phyloP scores from a whole-genome alignment of 163 green algal species.

The Scenedesmus sp. region DNA sequence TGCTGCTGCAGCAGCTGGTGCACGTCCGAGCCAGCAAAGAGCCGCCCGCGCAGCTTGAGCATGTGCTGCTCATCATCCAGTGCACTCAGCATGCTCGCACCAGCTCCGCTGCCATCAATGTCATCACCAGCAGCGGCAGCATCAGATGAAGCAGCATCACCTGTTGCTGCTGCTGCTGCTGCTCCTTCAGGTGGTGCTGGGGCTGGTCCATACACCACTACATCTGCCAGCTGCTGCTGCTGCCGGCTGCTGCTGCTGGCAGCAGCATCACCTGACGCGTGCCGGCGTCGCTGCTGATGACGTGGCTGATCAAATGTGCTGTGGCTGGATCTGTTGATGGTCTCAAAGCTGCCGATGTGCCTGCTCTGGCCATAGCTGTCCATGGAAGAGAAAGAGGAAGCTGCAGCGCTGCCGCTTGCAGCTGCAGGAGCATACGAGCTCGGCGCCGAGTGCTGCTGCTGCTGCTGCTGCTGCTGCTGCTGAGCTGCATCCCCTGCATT shows the following conservation, averaged over 20 bases:
- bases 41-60: conserved; percentile 22
- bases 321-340: neutral
- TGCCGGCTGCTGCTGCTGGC: conserved; percentile 1
- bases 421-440: neutral
- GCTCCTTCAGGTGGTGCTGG: conserved; percentile 1
- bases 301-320: neutral
- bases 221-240: neutral
- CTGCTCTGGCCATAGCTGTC: neutral
- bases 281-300: conserved; percentile 8
- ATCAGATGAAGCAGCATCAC: neutral
- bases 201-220: neutral
- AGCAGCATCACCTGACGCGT: neutral
- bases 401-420: neutral
- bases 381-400: neutral
- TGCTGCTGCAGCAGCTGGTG: conserved; percentile 33
- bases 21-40: conserved; percentile 39
- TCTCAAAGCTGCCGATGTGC: conserved; percentile 27
- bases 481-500: neutral
- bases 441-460: neutral
- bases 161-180: neutral
- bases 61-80: conserved; percentile 10
- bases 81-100: neutral
- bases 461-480: neutral
- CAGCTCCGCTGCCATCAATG: neutral
- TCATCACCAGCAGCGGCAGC: neutral